Evolutionary conservation across 768 basidiomycete genomes (phyloP).

Genomic region (Trametes cubensis): DNA sequence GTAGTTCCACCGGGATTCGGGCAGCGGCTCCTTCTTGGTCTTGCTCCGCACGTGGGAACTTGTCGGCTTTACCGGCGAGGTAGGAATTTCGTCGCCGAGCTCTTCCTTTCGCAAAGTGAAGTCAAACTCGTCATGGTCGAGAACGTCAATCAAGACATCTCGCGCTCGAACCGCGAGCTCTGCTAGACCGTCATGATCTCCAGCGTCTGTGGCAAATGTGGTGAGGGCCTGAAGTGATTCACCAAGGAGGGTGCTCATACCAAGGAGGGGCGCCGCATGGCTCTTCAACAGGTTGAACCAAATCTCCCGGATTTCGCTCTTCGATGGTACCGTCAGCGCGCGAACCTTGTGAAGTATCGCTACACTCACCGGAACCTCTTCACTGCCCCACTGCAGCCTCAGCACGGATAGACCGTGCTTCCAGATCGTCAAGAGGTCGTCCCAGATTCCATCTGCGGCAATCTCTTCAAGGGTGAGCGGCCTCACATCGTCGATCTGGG

Average conservation of each 20-base stretch:
- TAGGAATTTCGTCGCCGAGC: constrained; percentile 14
- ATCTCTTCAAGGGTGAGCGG: constrained; percentile 63
- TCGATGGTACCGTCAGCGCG: not conserved
- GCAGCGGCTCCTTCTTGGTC: constrained; percentile 4
- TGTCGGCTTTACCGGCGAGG: constrained; percentile 22
- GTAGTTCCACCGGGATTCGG: constrained; percentile 37
- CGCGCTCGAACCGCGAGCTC: constrained; percentile 35
- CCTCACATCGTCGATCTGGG: constrained; percentile 55
- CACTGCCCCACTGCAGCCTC: constrained; percentile 46
- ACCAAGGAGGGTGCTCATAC: constrained; percentile 35
- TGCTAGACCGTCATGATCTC: constrained; percentile 38
- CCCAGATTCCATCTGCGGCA: constrained; percentile 52
- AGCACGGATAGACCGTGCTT: constrained; percentile 47
- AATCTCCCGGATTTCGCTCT: constrained; percentile 52
- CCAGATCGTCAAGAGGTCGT: constrained; percentile 58
- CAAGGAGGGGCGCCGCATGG: constrained; percentile 49
- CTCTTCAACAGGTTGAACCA: constrained; percentile 62
- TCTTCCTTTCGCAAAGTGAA: constrained; percentile 21
- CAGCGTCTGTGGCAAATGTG: constrained; percentile 39
- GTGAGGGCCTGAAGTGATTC: not conserved
- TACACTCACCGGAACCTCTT: constrained; percentile 50
- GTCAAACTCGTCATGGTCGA: constrained; percentile 27
- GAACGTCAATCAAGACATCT: constrained; percentile 46
- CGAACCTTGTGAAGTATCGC: not conserved
- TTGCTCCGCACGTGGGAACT: not conserved